These are phyloP conservation scores for Gossypium davidsonii DNA, from an alignment of 441 rosid genomes.

Conservation along the genomic window DNA sequence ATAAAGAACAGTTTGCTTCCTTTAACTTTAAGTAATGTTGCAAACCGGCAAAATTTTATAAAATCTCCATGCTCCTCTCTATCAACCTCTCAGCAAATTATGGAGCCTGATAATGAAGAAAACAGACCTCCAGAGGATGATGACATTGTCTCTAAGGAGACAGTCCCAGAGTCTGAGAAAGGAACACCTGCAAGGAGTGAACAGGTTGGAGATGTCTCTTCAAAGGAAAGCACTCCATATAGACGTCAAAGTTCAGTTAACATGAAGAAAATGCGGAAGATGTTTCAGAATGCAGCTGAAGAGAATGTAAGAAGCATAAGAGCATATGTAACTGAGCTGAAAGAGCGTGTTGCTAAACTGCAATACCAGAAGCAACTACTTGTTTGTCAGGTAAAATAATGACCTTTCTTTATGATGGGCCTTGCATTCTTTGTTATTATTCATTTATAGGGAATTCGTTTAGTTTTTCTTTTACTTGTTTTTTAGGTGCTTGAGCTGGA, in stretches of 20 bases:
- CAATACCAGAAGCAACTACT: conserved; percentile 99
- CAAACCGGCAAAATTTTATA: conserved; percentile 64
- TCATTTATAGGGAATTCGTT: background rate
- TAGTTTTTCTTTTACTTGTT: background rate
- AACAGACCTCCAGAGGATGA: conserved; percentile 74
- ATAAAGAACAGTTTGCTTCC: conserved; percentile 86
- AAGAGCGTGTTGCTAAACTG: conserved; percentile 95
- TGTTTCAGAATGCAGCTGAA: conserved; percentile 99
- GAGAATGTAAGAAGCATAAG: conserved; percentile 95
- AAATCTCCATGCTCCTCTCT: conserved; percentile 93
- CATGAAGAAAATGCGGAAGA: conserved; percentile 97
- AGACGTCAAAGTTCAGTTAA: conserved; percentile 83
- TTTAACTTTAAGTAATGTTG: conserved; percentile 63
- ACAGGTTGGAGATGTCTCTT: conserved; percentile 74
- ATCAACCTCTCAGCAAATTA: conserved; percentile 63
- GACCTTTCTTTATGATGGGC: background rate
- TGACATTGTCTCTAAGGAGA: conserved; percentile 30
- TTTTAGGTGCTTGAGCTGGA: conserved; percentile 89
- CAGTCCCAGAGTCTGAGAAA: conserved; percentile 44
- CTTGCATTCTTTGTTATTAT: background rate
- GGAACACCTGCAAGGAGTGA: conserved; percentile 71
- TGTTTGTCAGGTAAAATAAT: conserved; percentile 74
- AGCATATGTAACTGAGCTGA: conserved; percentile 87
- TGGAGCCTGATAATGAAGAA: conserved; percentile 61
- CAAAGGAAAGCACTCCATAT: conserved; percentile 75